phyloP scores from a whole-genome alignment of 2,329 filamentous ascomycete genomes.

The Periglandula ipomoeae region DNA sequence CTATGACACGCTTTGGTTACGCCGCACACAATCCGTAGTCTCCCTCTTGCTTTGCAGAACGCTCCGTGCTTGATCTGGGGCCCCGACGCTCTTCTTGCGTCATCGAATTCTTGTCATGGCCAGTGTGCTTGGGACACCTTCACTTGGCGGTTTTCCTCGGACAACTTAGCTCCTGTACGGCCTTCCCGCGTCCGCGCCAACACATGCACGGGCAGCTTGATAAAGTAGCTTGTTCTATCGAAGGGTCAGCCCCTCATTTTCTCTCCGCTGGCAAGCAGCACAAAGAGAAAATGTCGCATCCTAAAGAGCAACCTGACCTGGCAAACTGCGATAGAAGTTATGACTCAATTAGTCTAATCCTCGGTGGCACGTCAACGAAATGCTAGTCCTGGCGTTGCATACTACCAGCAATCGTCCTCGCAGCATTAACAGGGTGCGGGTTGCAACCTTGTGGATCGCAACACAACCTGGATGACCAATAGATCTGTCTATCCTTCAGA shows the following conservation, averaged over 20 bases:
- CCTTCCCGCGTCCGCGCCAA: neutral
- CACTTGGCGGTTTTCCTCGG: no score
- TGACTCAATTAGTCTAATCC: neutral
- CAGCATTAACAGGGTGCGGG: neutral
- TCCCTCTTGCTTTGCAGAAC: no score
- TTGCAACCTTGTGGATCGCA: slow-evolving; percentile 1
- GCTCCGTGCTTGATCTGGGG: neutral
- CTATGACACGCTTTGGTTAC: neutral
- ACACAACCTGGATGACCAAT: slow-evolving; percentile 2
- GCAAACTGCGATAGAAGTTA: neutral
- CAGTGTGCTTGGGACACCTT: no score
- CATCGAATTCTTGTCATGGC: no score
- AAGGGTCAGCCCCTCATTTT: no score
- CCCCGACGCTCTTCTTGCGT: no score
- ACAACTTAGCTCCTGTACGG: neutral
- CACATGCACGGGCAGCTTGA: neutral
- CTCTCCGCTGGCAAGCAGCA: no score
- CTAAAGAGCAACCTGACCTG: no score
- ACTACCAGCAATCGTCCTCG: neutral
- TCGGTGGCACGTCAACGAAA: neutral
- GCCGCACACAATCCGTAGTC: neutral
- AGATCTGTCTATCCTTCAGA: neutral
- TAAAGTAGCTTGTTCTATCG: no score
- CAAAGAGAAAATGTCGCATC: no score
- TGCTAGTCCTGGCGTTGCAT: neutral